Conservation (phyloP, 495 filamentous ascomycete genomes). For the Aspergillus kassunensis region DNA sequence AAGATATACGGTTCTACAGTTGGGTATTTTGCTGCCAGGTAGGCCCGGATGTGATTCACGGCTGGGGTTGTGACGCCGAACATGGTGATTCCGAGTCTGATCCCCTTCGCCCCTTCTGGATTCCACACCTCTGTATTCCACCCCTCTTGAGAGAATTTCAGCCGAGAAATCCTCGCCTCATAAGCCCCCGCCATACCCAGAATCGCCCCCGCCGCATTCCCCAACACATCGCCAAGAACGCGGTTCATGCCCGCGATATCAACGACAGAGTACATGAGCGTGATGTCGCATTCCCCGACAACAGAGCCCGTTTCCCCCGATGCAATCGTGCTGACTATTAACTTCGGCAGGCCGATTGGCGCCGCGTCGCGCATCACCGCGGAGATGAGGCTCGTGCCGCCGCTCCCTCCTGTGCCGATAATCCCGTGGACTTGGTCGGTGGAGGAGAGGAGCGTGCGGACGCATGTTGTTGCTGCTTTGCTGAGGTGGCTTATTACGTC, state of each 20-base stretch:
- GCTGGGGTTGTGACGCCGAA: conserved; percentile 69
- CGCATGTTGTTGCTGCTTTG: conserved; percentile 30
- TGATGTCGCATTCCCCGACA: conserved; percentile 63
- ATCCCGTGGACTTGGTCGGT: conserved; percentile 50
- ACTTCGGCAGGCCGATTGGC: conserved; percentile 62
- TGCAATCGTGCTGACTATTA: conserved; percentile 67
- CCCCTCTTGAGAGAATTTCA: neutral
- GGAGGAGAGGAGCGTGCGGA: conserved; percentile 29
- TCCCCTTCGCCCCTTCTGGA: conserved; percentile 25
- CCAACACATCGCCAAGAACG: conserved; percentile 50
- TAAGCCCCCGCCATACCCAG: conserved; percentile 51
- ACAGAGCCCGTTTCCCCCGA: conserved; percentile 55
- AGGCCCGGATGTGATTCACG: conserved; percentile 44
- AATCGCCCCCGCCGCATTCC: conserved; percentile 58
- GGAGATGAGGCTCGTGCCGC: conserved; percentile 54
- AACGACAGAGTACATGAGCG: conserved; percentile 65
- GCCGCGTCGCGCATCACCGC: conserved; percentile 54
- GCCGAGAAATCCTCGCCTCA: neutral
- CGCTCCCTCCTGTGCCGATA: conserved; percentile 53
- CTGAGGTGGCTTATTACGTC: conserved; percentile 51
- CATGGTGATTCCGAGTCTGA: conserved; percentile 61
- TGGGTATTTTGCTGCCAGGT: conserved; percentile 36
- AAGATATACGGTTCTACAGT: conserved; percentile 62
- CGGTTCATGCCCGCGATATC: conserved; percentile 64
- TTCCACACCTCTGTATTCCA: conserved; percentile 20